Evolutionary conservation across 768 basidiomycete species (phyloP).

Genomic region (Pulveroboletus sp.): DNA sequence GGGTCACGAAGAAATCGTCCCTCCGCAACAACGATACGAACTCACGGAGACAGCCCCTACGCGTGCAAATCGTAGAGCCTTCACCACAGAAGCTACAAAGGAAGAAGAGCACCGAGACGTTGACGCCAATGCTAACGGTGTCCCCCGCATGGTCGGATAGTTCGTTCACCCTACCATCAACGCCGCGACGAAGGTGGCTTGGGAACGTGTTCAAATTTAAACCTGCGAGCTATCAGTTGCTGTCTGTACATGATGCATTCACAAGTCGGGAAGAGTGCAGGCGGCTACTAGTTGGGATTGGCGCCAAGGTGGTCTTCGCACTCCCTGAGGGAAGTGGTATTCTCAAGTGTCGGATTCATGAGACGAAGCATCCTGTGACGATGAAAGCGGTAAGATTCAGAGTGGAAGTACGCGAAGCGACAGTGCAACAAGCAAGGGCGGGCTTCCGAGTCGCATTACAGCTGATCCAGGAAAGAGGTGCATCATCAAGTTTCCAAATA

Average conservation of each 20-base stretch:
- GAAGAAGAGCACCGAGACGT: constrained; percentile 17
- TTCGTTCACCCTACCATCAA: constrained; percentile 40
- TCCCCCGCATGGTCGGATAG: constrained; percentile 46
- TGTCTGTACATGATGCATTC: constrained; percentile 54
- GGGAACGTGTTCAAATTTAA: constrained; percentile 85
- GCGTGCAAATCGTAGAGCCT: constrained; percentile 56
- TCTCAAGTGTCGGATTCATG: constrained; percentile 74
- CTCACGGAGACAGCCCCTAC: constrained; percentile 18
- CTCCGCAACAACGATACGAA: constrained; percentile 30
- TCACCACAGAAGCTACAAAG: constrained; percentile 35
- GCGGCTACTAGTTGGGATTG: constrained; percentile 64
- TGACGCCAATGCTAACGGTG: constrained; percentile 16
- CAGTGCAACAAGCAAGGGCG: constrained; percentile 36
- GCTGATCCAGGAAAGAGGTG: constrained; percentile 82
- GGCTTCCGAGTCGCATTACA: constrained; percentile 57
- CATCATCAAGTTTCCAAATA: constrained; percentile 74
- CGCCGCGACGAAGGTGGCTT: constrained; percentile 70
- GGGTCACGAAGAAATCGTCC: constrained; percentile 42
- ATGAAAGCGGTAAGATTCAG: constrained; percentile 77
- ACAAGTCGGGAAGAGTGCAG: constrained; percentile 73
- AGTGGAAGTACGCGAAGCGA: constrained; percentile 59
- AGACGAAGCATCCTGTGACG: constrained; percentile 51
- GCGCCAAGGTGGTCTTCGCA: constrained; percentile 62
- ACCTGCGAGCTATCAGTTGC: constrained; percentile 52
- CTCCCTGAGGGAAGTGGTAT: constrained; percentile 59